Evolutionary conservation across 495 filamentous ascomycete genomes (phyloP).

Genomic region (Penicillium longicatenatum): DNA sequence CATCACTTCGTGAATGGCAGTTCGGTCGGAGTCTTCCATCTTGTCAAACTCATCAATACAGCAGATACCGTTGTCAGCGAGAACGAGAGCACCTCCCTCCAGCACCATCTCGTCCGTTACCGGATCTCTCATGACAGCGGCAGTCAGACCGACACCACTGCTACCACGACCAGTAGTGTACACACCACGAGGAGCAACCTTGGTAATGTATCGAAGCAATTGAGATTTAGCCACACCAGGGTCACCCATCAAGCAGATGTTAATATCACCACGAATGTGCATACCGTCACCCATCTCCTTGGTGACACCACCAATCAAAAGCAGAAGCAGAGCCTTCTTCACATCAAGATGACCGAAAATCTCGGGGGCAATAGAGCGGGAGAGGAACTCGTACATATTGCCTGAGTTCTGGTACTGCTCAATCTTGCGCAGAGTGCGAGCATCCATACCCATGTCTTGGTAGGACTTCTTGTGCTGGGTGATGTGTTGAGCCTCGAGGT

Average conservation of each 20-base stretch:
- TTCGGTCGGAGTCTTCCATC: slow-evolving; percentile 96
- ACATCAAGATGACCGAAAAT: slow-evolving; percentile 97
- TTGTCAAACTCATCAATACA: slow-evolving; percentile 99
- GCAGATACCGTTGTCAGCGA: slow-evolving; percentile 98
- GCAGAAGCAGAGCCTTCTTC: slow-evolving; percentile 93
- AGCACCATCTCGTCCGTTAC: slow-evolving; percentile 99
- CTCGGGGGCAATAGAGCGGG: slow-evolving; percentile 94
- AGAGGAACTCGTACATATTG: slow-evolving; percentile 90
- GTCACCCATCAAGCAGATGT: slow-evolving; percentile 98
- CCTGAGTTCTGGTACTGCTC: slow-evolving; percentile 77
- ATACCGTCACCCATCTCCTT: slow-evolving; percentile 98
- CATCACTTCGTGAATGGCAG: slow-evolving; percentile 99
- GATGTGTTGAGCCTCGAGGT: slow-evolving; percentile 91
- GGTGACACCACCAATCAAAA: slow-evolving; percentile 93
- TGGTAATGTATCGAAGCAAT: slow-evolving; percentile 95
- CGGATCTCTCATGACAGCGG: slow-evolving; percentile 97
- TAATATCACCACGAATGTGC: slow-evolving; percentile 97
- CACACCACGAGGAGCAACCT: slow-evolving; percentile 94
- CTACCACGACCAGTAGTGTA: slow-evolving; percentile 97
- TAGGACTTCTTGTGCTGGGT: slow-evolving; percentile 98
- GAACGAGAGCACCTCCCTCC: slow-evolving; percentile 91
- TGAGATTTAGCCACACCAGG: slow-evolving; percentile 99
- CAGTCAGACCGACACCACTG: slow-evolving; percentile 95
- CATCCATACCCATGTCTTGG: slow-evolving; percentile 79
- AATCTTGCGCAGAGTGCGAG: slow-evolving; percentile 75